A percentile compares a stretch with the other conserved stretches of the same genome.
Conservation (phyloP, 345 rosid species). For the Sapria himalayana region DNA sequence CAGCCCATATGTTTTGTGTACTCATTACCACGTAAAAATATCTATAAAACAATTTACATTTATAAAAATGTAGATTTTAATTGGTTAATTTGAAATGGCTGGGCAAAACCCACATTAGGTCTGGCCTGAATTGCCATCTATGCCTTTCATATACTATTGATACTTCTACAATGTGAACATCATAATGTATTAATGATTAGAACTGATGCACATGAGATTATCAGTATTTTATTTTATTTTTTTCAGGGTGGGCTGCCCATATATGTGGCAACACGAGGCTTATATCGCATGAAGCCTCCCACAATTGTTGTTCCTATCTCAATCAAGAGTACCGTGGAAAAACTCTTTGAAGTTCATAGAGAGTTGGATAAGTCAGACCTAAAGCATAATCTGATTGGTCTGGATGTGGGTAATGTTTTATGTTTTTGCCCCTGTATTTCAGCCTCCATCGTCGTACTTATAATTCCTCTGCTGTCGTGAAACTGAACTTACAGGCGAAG, state of each 20-base stretch:
- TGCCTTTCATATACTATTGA: no score
- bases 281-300: slow-evolving; percentile 69
- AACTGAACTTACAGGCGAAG: slow-evolving; percentile 47
- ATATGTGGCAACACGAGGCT: slow-evolving; percentile 85
- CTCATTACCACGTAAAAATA: no score
- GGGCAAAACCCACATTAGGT: no score
- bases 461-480: neutral
- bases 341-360: slow-evolving; percentile 62
- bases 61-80: no score
- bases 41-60: no score
- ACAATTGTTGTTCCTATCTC: slow-evolving; percentile 52
- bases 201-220: no score
- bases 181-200: no score
- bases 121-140: no score
- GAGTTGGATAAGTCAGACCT: slow-evolving; percentile 69
- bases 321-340: slow-evolving; percentile 47
- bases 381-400: slow-evolving; percentile 43
- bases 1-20: no score
- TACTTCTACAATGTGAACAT: no score
- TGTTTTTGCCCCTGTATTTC: neutral
- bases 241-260: slow-evolving; percentile 79
- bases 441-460: neutral
- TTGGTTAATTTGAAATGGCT: no score
- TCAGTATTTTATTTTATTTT: neutral
- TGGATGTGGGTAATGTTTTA: slow-evolving; percentile 54